Conservation (phyloP, 2,329 filamentous ascomycete species). For the Paecilomyces variotii region DNA sequence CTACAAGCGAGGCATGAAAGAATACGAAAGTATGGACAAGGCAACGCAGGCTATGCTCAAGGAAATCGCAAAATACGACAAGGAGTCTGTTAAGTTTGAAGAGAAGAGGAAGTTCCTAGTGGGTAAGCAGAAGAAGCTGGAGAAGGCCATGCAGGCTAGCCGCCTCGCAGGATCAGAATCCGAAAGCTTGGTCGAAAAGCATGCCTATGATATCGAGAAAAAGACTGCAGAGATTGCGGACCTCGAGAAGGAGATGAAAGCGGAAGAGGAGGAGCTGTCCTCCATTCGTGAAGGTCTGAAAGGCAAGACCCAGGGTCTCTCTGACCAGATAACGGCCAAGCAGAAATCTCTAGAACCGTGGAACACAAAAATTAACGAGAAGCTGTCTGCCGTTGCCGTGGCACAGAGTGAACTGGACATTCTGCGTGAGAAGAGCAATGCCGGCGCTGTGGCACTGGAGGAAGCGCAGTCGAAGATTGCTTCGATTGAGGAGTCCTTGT, state of each 20-base stretch:
- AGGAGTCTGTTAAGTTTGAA: slow-evolving; percentile 93
- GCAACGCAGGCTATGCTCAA: slow-evolving; percentile 70
- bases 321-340: slow-evolving; percentile 82
- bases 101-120: slow-evolving; percentile 93
- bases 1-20: slow-evolving; percentile 73
- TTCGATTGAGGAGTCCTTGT: slow-evolving; percentile 62
- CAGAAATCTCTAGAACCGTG: slow-evolving; percentile 94
- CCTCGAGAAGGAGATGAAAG: slow-evolving; percentile 67
- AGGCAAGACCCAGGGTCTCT: slow-evolving; percentile 91
- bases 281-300: slow-evolving; percentile 81
- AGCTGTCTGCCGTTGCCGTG: slow-evolving; percentile 86
- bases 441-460: slow-evolving; percentile 73
- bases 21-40: slow-evolving; percentile 76
- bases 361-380: slow-evolving; percentile 95
- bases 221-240: slow-evolving; percentile 65
- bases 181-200: slow-evolving; percentile 68
- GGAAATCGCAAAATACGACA: slow-evolving; percentile 87
- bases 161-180: slow-evolving; percentile 68
- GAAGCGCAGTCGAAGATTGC: slow-evolving; percentile 75
- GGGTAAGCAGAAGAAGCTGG: slow-evolving; percentile 88
- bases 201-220: slow-evolving; percentile 67
- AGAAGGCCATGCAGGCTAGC: slow-evolving; percentile 74
- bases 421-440: slow-evolving; percentile 78
- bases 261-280: slow-evolving; percentile 73
- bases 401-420: slow-evolving; percentile 93